phyloP scores from a whole-genome alignment of 2,329 filamentous ascomycete genomes.

The Fusarium equiseti region DNA sequence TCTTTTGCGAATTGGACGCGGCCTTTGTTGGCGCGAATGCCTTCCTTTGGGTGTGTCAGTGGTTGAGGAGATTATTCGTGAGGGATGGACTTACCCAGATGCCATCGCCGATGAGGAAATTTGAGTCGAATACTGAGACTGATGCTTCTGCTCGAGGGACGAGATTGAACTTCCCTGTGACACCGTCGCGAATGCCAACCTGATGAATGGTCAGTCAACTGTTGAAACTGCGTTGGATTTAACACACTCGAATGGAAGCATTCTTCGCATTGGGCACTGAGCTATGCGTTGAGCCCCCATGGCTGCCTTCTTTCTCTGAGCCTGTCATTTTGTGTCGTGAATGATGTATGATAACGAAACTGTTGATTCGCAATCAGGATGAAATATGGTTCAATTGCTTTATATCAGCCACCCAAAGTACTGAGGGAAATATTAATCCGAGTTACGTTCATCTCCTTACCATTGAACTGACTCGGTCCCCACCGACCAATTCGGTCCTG shows the following conservation, averaged over 20 bases:
- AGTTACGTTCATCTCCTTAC: neutral
- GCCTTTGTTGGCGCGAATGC: conserved; percentile 19
- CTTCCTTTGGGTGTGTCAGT: conserved; percentile 1
- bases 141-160: neutral
- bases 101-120: conserved; percentile 10
- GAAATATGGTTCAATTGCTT: neutral
- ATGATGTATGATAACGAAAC: accelerated
- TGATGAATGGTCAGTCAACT: accelerated
- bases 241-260: neutral
- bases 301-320: neutral
- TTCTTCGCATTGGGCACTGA: conserved; percentile 12
- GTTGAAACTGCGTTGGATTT: too few relatives aligned
- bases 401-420: neutral
- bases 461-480: neutral
- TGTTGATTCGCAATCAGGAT: neutral
- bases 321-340: neutral
- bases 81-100: conserved; percentile 12
- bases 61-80: too few relatives aligned
- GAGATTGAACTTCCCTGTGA: neutral
- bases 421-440: neutral
- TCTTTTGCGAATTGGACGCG: conserved; percentile 1
- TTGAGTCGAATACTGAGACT: conserved; percentile 13
- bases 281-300: conserved; percentile 13
- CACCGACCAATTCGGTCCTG: neutral
- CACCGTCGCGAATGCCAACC: conserved; percentile 8